These are phyloP conservation scores for Stylonectria norvegica DNA, from an alignment of 2,329 filamentous ascomycete genomes.

Conservation along the genomic window DNA sequence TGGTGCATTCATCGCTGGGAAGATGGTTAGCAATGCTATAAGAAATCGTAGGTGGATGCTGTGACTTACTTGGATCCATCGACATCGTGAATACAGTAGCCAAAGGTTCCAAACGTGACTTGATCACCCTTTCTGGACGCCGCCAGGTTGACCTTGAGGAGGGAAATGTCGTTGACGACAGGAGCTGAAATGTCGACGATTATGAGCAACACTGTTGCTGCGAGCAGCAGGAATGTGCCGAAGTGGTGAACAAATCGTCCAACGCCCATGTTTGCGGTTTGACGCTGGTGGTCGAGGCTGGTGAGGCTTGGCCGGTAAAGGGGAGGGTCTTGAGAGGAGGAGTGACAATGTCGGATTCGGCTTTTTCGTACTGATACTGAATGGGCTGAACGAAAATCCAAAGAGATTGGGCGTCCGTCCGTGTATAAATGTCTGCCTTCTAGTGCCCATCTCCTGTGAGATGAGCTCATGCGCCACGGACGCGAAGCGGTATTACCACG, in stretches of 20 bases:
- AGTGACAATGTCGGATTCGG: no score
- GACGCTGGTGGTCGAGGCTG: no score
- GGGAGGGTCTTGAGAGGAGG: no score
- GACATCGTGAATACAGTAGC: slow-evolving; percentile 46
- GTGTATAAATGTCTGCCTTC: no score
- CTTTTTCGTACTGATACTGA: no score
- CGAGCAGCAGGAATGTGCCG: slow-evolving; percentile 56
- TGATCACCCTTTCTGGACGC: slow-evolving; percentile 33
- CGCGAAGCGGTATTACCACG: neutral
- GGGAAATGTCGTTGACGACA: slow-evolving; percentile 51
- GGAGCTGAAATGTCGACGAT: slow-evolving; percentile 58
- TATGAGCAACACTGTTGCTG: slow-evolving; percentile 53
- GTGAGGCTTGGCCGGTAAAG: no score
- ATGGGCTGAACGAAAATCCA: no score
- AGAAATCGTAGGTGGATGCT: neutral
- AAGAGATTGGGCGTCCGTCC: no score
- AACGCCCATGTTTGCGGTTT: slow-evolving; percentile 49
- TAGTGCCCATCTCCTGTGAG: no score
- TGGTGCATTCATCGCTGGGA: slow-evolving; percentile 46
- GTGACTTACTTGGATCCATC: slow-evolving; percentile 23
- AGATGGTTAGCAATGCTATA: slow-evolving; percentile 9
- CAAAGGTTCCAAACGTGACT: slow-evolving; percentile 58
- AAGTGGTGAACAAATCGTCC: slow-evolving; percentile 53
- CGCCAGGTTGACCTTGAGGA: slow-evolving; percentile 51
- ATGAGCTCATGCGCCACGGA: neutral